phyloP scores from a whole-genome alignment of 1,139 yeast species.

The Diutina sp. region DNA sequence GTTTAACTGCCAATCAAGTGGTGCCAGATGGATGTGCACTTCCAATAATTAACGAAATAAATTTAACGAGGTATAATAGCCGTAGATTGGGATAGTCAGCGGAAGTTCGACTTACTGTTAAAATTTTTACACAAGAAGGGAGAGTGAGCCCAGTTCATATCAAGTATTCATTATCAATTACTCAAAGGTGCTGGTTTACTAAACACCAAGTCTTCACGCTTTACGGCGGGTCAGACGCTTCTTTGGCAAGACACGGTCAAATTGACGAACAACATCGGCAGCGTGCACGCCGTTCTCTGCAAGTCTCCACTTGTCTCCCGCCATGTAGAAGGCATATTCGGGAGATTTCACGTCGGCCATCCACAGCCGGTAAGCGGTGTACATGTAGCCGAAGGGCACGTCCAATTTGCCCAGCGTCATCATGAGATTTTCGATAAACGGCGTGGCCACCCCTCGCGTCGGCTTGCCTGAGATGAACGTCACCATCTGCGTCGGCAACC shows the following conservation, averaged over 20 bases:
- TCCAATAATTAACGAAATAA: too few species aligned
- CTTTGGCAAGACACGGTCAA: neutral
- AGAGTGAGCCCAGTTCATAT: too few species aligned
- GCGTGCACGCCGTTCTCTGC: neutral
- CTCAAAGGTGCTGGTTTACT: too few species aligned
- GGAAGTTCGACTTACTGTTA: too few species aligned
- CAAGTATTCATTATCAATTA: too few species aligned
- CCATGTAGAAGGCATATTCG: slow-evolving; percentile 19
- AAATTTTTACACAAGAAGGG: too few species aligned
- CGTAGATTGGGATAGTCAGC: too few species aligned
- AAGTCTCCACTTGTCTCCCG: slow-evolving; percentile 16
- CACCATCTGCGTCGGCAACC: slow-evolving; percentile 18
- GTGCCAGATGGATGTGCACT: too few species aligned
- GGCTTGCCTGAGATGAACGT: slow-evolving; percentile 23
- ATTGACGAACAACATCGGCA: neutral
- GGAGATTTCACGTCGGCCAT: slow-evolving; percentile 4
- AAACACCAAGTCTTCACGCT: too few species aligned
- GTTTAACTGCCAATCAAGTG: too few species aligned
- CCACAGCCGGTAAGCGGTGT: slow-evolving; percentile 19
- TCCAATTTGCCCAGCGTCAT: slow-evolving; percentile 7
- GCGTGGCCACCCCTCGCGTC: slow-evolving; percentile 24
- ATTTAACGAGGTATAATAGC: too few species aligned
- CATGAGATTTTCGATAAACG: slow-evolving; percentile 12
- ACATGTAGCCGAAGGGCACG: slow-evolving; percentile 26
- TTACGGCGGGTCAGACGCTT: too few species aligned